A percentile compares a stretch with the other conserved stretches of the same genome.
phyloP scores from a whole-genome alignment of 2,329 filamentous ascomycete species.

The Botryosphaeria agaves region DNA sequence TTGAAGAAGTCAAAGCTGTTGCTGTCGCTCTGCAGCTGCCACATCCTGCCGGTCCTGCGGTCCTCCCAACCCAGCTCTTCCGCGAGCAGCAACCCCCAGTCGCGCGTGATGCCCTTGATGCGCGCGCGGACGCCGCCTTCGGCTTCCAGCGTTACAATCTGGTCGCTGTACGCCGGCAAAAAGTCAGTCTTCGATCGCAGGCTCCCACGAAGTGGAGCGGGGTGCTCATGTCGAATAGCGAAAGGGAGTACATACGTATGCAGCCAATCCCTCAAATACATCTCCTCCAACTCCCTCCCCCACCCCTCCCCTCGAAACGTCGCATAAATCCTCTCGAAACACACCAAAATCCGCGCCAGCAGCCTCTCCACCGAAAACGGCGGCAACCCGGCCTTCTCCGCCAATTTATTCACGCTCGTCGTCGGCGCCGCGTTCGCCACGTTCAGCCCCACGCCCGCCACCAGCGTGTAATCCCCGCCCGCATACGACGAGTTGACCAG shows the following conservation, averaged over 20 bases:
- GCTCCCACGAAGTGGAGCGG: no score
- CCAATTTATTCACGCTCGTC: slow-evolving; percentile 64
- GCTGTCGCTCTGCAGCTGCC: slow-evolving; percentile 82
- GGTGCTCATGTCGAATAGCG: no score
- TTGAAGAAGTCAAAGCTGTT: slow-evolving; percentile 98
- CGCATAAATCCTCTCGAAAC: slow-evolving; percentile 60
- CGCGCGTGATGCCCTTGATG: slow-evolving; percentile 75
- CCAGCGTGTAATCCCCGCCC: slow-evolving; percentile 60
- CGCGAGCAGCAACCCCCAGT: slow-evolving; percentile 74
- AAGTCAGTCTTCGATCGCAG: no score
- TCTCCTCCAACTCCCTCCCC: slow-evolving; percentile 48
- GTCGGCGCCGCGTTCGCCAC: slow-evolving; percentile 71
- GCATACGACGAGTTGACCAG: slow-evolving; percentile 77
- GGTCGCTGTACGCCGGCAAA: slow-evolving; percentile 27
- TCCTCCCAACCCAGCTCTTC: slow-evolving; percentile 67
- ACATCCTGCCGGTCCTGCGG: slow-evolving; percentile 56
- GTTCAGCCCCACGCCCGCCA: slow-evolving; percentile 73
- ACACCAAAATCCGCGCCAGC: slow-evolving; percentile 61
- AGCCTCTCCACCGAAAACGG: slow-evolving; percentile 62
- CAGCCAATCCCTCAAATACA: slow-evolving; percentile 74
- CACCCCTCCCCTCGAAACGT: slow-evolving; percentile 65
- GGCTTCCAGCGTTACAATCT: slow-evolving; percentile 59
- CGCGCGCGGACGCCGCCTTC: slow-evolving; percentile 58
- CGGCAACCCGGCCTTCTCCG: slow-evolving; percentile 24
- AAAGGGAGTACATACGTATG: slow-evolving; percentile 56